Conservation (phyloP, 23 red algal genomes). For the Agarophyton chilense region DNA sequence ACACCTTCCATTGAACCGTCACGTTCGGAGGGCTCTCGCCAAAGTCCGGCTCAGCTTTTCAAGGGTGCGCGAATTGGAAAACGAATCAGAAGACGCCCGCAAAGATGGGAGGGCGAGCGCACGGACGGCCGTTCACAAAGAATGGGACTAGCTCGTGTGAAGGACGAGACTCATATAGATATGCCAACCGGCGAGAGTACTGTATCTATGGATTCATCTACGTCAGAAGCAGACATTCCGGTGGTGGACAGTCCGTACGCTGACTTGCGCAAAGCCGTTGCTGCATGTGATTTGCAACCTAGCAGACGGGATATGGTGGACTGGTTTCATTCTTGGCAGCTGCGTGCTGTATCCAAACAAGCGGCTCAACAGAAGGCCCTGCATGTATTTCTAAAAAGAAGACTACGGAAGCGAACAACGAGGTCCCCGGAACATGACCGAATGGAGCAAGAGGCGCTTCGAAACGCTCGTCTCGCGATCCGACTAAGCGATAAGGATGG, state of each 20-base stretch:
- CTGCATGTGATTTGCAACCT: conserved; percentile 8
- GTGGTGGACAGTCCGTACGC: conserved; percentile 38
- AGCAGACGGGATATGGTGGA: conserved; percentile 54
- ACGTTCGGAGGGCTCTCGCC: conserved; percentile 6
- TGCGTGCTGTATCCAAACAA: conserved; percentile 62
- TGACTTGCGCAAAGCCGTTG: conserved; percentile 28
- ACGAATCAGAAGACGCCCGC: conserved; percentile 55
- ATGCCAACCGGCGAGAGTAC: conserved; percentile 36
- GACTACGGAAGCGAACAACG: conserved; percentile 42
- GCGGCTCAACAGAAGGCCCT: conserved; percentile 61
- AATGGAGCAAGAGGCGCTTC: conserved; percentile 59
- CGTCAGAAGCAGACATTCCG: conserved; percentile 25
- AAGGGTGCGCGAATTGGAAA: conserved; percentile 40
- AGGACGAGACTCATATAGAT: not conserved
- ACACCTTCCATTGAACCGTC: conserved; percentile 23
- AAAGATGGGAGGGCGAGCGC: conserved; percentile 60
- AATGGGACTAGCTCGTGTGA: conserved; percentile 3
- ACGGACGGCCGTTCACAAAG: not conserved
- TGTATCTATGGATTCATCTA: conserved; percentile 26
- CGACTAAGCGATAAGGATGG: conserved; percentile 5
- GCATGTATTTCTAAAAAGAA: conserved; percentile 63
- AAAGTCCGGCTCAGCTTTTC: not conserved
- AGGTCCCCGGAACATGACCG: conserved; percentile 53
- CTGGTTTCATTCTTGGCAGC: conserved; percentile 69
- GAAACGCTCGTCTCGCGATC: conserved; percentile 52